Evolutionary conservation across 495 filamentous ascomycete genomes (phyloP).

Genomic region (Venustampulla echinocandica): DNA sequence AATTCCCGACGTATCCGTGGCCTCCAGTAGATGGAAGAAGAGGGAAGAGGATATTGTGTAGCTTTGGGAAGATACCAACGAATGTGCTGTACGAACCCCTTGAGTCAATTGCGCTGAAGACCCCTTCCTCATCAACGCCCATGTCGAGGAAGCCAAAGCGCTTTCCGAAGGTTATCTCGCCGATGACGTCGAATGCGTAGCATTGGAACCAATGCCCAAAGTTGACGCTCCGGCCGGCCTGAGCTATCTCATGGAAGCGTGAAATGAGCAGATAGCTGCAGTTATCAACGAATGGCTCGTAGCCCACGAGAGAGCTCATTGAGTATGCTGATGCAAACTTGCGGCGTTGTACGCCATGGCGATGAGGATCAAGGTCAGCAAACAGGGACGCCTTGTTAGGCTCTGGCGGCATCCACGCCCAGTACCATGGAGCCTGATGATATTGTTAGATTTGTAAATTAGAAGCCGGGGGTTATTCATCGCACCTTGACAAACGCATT

Average conservation of each 20-base stretch:
- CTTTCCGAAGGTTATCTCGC: slow-evolving; percentile 43
- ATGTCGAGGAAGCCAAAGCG: slow-evolving; percentile 42
- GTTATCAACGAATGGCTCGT: slow-evolving; percentile 45
- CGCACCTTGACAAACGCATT: slow-evolving; percentile 1
- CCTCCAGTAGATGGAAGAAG: background rate
- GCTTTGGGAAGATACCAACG: slow-evolving; percentile 35
- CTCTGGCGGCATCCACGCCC: slow-evolving; percentile 12
- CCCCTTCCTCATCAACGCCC: slow-evolving; percentile 40
- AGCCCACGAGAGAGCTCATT: slow-evolving; percentile 42
- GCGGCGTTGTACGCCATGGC: slow-evolving; percentile 19
- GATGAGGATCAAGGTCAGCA: slow-evolving; percentile 18
- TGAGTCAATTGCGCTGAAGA: slow-evolving; percentile 30
- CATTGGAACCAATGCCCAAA: slow-evolving; percentile 46
- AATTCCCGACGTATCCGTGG: slow-evolving; percentile 26
- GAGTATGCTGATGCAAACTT: slow-evolving; percentile 37
- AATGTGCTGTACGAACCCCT: slow-evolving; percentile 32
- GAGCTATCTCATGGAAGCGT: slow-evolving; percentile 34
- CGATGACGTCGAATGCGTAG: slow-evolving; percentile 52
- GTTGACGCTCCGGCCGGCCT: slow-evolving; percentile 27
- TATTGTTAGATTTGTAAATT: background rate
- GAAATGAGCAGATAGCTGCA: slow-evolving; percentile 36
- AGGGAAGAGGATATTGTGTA: background rate
- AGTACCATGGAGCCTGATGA: slow-evolving; percentile 24
- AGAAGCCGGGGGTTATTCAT: background rate
- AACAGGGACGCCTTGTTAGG: slow-evolving; percentile 20